Conservation (phyloP, 371 early-diverging fungal genomes). For the Ordospora colligata region DNA sequence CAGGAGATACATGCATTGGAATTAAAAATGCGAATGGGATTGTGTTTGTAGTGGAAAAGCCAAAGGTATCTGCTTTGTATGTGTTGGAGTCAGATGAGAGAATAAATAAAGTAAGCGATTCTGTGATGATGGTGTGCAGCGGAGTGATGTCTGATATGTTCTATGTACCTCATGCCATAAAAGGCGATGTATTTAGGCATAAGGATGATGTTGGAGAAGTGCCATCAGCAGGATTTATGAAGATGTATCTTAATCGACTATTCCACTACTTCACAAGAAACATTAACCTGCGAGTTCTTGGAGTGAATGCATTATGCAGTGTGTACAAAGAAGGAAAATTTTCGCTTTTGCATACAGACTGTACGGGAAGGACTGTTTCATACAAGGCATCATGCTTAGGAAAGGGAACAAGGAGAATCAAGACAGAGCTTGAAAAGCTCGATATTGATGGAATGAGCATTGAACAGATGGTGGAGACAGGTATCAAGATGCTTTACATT, state of each 20-base stretch:
- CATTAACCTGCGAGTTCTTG: conserved; percentile 48
- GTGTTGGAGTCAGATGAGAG: conserved; percentile 76
- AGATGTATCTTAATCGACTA: conserved; percentile 19
- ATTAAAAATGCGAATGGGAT: conserved; percentile 92
- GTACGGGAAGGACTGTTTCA: conserved; percentile 36
- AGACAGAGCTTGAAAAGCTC: conserved; percentile 61
- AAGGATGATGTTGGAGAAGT: conserved; percentile 10
- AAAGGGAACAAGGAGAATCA: conserved; percentile 53
- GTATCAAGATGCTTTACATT: conserved; percentile 51
- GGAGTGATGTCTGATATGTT: conserved; percentile 75
- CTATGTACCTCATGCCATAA: conserved; percentile 12
- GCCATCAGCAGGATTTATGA: conserved; percentile 18
- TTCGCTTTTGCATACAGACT: conserved; percentile 45
- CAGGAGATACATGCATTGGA: conserved; percentile 86
- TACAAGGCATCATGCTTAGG: conserved; percentile 56
- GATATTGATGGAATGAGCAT: conserved; percentile 37
- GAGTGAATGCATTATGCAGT: conserved; percentile 54
- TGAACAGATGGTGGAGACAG: conserved; percentile 52
- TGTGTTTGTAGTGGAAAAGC: conserved; percentile 92
- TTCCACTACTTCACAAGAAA: conserved; percentile 49
- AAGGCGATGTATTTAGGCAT: conserved; percentile 15
- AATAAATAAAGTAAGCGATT: conserved; percentile 74
- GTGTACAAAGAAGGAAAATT: conserved; percentile 28
- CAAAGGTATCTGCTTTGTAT: conserved; percentile 76
- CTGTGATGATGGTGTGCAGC: conserved; percentile 87